These are phyloP conservation scores for Allomyces macrogynus DNA, from an alignment of 192 early-diverging fungal genomes.

Conservation along the genomic window DNA sequence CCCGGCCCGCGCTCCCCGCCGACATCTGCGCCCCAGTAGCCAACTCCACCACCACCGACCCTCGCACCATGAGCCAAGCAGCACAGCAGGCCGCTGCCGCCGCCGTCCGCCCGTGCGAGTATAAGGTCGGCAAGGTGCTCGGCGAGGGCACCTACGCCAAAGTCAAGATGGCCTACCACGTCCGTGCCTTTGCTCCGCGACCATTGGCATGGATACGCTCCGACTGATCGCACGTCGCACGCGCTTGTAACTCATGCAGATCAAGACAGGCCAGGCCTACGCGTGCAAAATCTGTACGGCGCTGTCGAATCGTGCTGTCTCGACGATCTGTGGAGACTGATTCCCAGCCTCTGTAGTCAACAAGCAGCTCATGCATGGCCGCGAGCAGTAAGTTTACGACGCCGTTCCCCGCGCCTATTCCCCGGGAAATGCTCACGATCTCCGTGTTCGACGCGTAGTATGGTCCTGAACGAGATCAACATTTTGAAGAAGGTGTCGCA, in stretches of 20 bases:
- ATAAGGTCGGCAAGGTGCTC: constrained; percentile 42
- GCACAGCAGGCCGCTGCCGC: too few relatives aligned
- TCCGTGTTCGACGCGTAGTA: not conserved
- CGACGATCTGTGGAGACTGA: too few relatives aligned
- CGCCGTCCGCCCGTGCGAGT: constrained; percentile 21
- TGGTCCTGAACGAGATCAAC: constrained; percentile 52
- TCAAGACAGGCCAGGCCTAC: constrained; percentile 43
- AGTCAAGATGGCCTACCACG: constrained; percentile 17
- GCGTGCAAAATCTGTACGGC: constrained; percentile 46
- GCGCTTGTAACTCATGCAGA: constrained; percentile 9
- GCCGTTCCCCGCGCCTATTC: too few relatives aligned
- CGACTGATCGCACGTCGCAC: too few relatives aligned
- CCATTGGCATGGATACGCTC: too few relatives aligned
- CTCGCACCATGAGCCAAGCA: too few relatives aligned
- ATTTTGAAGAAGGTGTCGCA: constrained; percentile 45
- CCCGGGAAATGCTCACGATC: too few relatives aligned
- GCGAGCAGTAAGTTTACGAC: constrained; percentile 14
- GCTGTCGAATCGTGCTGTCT: too few relatives aligned
- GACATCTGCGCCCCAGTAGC: too few relatives aligned
- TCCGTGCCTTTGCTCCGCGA: too few relatives aligned
- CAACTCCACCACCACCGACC: too few relatives aligned
- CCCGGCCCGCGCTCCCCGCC: too few relatives aligned
- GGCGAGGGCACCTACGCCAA: constrained; percentile 47
- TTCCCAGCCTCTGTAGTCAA: constrained; percentile 23
- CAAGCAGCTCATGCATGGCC: constrained; percentile 48